phyloP scores from a whole-genome alignment of 805 yeast genomes.

The Ogataea haglerorum region DNA sequence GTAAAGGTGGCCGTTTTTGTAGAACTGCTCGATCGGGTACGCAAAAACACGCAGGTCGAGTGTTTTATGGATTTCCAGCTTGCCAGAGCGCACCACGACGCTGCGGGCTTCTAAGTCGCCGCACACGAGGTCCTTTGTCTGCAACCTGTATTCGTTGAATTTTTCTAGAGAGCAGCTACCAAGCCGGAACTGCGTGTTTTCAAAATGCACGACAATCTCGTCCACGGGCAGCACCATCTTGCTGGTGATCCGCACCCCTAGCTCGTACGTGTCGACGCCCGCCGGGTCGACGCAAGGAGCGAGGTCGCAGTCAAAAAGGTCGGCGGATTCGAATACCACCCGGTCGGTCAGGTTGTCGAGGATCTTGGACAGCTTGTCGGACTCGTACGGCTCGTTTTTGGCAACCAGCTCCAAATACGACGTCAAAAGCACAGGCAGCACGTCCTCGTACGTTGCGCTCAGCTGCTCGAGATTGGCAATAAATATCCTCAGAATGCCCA shows the following conservation, averaged over 20 bases:
- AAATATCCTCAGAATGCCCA: conserved; percentile 60
- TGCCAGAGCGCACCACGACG: conserved; percentile 21
- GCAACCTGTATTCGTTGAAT: conserved; percentile 12
- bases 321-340: conserved; percentile 22
- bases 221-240: conserved; percentile 16
- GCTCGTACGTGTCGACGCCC: conserved; percentile 35
- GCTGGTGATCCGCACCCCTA: conserved; percentile 36
- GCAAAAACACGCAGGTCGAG: conserved; percentile 15
- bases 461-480: conserved; percentile 60
- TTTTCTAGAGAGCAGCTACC: conserved; percentile 8
- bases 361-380: conserved; percentile 16
- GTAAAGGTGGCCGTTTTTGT: conserved; percentile 4
- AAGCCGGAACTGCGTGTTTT: conserved; percentile 17
- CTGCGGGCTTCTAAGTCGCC: conserved; percentile 22
- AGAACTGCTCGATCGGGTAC: conserved; percentile 19
- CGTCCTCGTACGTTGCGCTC: conserved; percentile 19
- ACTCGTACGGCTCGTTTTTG: conserved; percentile 27
- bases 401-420: conserved; percentile 37
- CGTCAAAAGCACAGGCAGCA: conserved; percentile 30
- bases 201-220: conserved; percentile 12
- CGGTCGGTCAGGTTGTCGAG: conserved; percentile 12
- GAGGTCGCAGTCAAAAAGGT: conserved; percentile 36
- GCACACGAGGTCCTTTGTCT: conserved; percentile 18
- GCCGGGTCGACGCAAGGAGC: conserved; percentile 37
- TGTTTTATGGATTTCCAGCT: conserved; percentile 18